These are phyloP conservation scores for Cucumis hystrix DNA, from an alignment of 306 rosid species.

Conservation along the genomic window DNA sequence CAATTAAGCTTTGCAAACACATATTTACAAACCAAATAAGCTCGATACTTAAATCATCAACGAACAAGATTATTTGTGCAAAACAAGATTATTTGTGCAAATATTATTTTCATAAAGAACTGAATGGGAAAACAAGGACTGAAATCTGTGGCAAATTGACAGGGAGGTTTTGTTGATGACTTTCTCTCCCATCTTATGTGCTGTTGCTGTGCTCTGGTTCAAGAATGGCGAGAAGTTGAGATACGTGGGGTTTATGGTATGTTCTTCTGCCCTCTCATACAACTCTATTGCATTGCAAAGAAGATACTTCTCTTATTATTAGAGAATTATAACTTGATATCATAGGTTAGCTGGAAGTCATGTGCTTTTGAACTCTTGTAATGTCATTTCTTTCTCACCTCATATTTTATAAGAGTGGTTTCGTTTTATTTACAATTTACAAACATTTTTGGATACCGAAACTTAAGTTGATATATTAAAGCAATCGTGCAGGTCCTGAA, in stretches of 20 bases:
- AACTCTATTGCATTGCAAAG: neutral
- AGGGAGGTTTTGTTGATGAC: conserved; percentile 90
- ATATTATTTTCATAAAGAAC: neutral
- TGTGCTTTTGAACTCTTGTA: too few species aligned
- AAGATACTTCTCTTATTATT: neutral
- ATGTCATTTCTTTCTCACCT: too few species aligned
- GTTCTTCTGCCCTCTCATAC: neutral
- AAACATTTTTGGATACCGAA: neutral
- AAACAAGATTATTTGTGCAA: neutral
- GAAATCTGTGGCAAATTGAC: conserved; percentile 23
- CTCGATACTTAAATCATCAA: neutral
- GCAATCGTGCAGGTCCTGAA: conserved; percentile 42
- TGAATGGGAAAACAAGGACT: neutral
- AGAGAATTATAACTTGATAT: too few species aligned
- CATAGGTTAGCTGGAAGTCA: too few species aligned
- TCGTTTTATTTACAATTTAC: neutral
- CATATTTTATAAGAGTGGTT: too few species aligned
- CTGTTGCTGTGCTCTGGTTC: conserved; percentile 98
- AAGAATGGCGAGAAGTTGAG: conserved; percentile 99
- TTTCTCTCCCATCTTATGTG: conserved; percentile 96
- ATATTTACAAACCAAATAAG: neutral
- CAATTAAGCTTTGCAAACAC: neutral
- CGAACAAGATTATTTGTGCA: neutral
- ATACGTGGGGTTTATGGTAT: conserved; percentile 72
- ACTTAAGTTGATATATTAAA: conserved; percentile 4